Conservation (phyloP, 2,329 filamentous ascomycete genomes). For the Penicillium sclerotiorum region DNA sequence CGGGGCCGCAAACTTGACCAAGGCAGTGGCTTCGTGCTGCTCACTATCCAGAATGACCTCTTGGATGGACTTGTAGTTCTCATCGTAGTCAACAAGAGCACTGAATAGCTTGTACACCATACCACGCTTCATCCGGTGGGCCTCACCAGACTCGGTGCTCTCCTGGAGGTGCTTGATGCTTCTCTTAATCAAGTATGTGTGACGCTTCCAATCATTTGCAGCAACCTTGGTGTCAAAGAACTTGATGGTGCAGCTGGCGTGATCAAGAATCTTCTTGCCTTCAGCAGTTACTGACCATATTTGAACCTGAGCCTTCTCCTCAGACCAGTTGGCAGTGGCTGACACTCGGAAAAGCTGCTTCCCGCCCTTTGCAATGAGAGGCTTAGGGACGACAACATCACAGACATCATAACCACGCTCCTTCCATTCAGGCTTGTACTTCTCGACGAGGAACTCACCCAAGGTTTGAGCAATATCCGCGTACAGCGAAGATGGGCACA, state of each 20-base stretch:
- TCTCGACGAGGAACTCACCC: slow-evolving; percentile 35
- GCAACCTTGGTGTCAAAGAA: slow-evolving; percentile 34
- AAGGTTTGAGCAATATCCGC: slow-evolving; percentile 43
- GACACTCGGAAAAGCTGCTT: slow-evolving; percentile 41
- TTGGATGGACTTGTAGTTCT: slow-evolving; percentile 60
- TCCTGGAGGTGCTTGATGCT: slow-evolving; percentile 61
- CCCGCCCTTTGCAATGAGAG: slow-evolving; percentile 59
- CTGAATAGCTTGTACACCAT: slow-evolving; percentile 77
- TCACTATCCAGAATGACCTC: slow-evolving; percentile 61
- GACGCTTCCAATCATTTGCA: slow-evolving; percentile 54
- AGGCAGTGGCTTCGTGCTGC: slow-evolving; percentile 58
- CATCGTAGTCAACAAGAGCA: slow-evolving; percentile 59
- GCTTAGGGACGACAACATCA: slow-evolving; percentile 43
- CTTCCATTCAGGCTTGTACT: slow-evolving; percentile 37
- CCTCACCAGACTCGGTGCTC: slow-evolving; percentile 65
- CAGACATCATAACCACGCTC: slow-evolving; percentile 37
- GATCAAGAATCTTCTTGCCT: slow-evolving; percentile 41
- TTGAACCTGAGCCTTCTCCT: slow-evolving; percentile 33
- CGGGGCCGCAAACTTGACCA: slow-evolving; percentile 58
- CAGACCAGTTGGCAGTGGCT: slow-evolving; percentile 40
- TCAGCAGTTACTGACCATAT: slow-evolving; percentile 41
- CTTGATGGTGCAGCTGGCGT: slow-evolving; percentile 38
- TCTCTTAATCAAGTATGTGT: slow-evolving; percentile 68
- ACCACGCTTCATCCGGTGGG: slow-evolving; percentile 72
- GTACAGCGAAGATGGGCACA: slow-evolving; percentile 42